Percentiles rank a stretch among this genome's conserved stretches.
These are phyloP conservation scores for Tolypocladium endophyticum DNA, from an alignment of 2,329 filamentous ascomycete genomes.

Conservation along the genomic window DNA sequence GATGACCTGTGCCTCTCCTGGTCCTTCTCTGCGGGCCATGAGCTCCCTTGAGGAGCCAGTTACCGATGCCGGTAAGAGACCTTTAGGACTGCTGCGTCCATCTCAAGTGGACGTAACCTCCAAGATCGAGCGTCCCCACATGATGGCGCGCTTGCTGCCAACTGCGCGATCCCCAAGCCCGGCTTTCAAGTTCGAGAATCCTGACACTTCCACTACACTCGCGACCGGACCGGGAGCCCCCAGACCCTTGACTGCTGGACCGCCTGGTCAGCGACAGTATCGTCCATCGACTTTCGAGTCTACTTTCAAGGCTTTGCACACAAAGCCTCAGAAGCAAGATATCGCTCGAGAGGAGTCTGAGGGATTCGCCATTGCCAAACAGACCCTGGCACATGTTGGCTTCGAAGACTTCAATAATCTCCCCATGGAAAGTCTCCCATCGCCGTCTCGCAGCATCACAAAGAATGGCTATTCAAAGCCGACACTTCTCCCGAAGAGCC, in stretches of 20 bases:
- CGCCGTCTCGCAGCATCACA: background rate
- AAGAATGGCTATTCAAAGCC: background rate
- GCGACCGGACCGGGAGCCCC: conserved; percentile 30
- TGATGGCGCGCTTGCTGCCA: background rate
- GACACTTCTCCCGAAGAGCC: background rate
- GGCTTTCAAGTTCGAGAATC: background rate
- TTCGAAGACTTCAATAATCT: conserved; percentile 7
- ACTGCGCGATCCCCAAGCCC: background rate
- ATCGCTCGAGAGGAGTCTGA: conserved; percentile 14
- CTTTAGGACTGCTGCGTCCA: conserved; percentile 2
- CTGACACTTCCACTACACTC: conserved; percentile 6
- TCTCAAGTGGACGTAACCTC: conserved; percentile 2
- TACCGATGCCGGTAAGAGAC: background rate
- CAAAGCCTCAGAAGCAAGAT: conserved; percentile 11
- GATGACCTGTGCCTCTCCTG: background rate
- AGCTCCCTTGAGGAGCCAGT: background rate
- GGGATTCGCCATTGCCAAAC: conserved; percentile 10
- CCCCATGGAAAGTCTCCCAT: background rate
- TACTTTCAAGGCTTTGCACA: conserved; percentile 22
- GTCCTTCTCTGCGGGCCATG: background rate
- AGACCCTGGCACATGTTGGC: conserved; percentile 11
- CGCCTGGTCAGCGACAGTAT: conserved; percentile 41
- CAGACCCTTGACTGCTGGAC: conserved; percentile 42
- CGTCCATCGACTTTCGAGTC: conserved; percentile 32
- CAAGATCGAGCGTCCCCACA: conserved; percentile 1